phyloP scores from a whole-genome alignment of 208 protist genomes.

The Herpetomonas samuelpessoai region DNA sequence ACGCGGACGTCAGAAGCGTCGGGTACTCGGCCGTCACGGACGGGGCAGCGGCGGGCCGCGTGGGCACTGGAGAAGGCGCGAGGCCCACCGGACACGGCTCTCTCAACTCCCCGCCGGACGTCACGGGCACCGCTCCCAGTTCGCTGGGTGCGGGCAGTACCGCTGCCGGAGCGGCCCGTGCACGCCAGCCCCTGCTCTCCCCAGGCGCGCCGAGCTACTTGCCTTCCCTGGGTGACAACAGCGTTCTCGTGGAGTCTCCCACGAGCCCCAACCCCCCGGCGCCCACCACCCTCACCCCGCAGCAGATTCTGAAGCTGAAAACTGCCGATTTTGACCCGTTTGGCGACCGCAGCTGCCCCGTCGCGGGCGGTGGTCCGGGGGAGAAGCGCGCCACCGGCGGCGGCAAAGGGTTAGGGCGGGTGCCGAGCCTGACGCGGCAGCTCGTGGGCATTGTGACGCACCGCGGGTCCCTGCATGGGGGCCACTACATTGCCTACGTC shows the following conservation, averaged over 20 bases:
- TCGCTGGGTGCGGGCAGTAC: not conserved
- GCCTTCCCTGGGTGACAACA: too few species aligned
- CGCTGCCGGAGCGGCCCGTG: too few species aligned
- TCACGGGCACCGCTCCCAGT: not conserved
- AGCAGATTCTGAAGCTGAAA: conserved; percentile 4
- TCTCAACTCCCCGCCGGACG: not conserved
- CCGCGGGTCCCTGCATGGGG: conserved; percentile 74
- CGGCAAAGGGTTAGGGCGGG: not conserved
- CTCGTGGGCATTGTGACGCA: conserved; percentile 84
- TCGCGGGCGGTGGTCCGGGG: not conserved
- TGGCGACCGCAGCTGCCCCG: conserved; percentile 13
- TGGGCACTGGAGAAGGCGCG: not conserved
- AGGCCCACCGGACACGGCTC: too few species aligned
- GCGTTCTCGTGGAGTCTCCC: too few species aligned
- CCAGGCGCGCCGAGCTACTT: too few species aligned
- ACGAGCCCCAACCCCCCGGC: too few species aligned
- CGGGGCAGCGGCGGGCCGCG: too few species aligned
- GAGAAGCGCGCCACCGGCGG: not conserved
- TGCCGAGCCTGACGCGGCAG: conserved; percentile 37
- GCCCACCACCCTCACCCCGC: not conserved
- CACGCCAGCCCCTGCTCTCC: too few species aligned
- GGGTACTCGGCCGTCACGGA: not conserved
- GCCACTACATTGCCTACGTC: conserved; percentile 89
- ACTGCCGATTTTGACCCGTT: conserved; percentile 36
- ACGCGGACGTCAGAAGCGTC: not conserved